A percentile compares a stretch with the other conserved stretches of the same genome.
These are phyloP conservation scores for Trametes meyenii DNA, from an alignment of 768 basidiomycete genomes.

Conservation along the genomic window DNA sequence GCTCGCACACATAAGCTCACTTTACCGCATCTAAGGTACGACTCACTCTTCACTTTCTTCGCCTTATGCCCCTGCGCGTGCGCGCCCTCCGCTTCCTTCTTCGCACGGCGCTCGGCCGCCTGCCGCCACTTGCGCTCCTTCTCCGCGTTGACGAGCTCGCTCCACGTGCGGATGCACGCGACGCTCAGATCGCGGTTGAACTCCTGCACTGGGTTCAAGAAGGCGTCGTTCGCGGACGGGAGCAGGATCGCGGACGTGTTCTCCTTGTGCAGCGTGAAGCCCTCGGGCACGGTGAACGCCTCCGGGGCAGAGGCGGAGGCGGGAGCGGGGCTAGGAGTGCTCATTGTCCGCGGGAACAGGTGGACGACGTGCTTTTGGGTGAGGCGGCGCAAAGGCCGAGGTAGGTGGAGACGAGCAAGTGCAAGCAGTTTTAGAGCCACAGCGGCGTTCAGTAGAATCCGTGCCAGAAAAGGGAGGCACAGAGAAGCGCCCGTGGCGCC, in stretches of 20 bases:
- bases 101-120: slow-evolving; percentile 51
- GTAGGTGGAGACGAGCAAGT: background rate
- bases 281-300: slow-evolving; percentile 60
- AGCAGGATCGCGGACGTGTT: slow-evolving; percentile 82
- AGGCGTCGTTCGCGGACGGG: slow-evolving; percentile 76
- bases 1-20: slow-evolving; percentile 15
- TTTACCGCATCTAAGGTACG: background rate
- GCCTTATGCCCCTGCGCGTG: slow-evolving; percentile 34
- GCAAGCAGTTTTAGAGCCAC: slow-evolving; percentile 20
- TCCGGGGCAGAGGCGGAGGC: no score
- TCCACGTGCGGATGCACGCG: slow-evolving; percentile 89
- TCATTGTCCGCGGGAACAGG: slow-evolving; percentile 12
- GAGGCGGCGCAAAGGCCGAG: slow-evolving; percentile 19
- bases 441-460: slow-evolving; percentile 3
- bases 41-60: slow-evolving; percentile 51
- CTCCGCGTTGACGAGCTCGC: slow-evolving; percentile 63
- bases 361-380: background rate
- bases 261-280: slow-evolving; percentile 79
- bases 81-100: slow-evolving; percentile 25
- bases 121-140: slow-evolving; percentile 66
- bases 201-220: slow-evolving; percentile 96
- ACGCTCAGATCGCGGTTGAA: slow-evolving; percentile 96
- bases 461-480: background rate
- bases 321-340: slow-evolving; percentile 18
- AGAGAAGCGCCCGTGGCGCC: background rate